Percentiles rank a stretch among this genome's conserved stretches.
Evolutionary conservation across 176 grass and related monocot genomes (phyloP).

Genomic region (Cocos nucifera): DNA sequence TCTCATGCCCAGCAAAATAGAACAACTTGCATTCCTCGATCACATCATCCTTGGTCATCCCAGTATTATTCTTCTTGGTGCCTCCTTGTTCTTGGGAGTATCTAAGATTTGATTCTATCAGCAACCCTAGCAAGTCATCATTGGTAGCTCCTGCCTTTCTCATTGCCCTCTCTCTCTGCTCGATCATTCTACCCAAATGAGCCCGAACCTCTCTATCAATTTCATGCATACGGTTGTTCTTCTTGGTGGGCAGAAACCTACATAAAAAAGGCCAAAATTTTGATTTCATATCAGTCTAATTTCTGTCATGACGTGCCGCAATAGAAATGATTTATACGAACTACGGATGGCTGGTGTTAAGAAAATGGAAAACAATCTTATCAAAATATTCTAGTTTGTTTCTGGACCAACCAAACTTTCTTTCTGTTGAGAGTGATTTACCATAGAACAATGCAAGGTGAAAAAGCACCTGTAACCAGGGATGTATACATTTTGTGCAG

Average conservation of each 20-base stretch:
- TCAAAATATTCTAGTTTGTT: too few relatives aligned
- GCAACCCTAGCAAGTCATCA: slow-evolving; percentile 41
- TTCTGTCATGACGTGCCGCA: too few relatives aligned
- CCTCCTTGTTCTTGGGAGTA: slow-evolving; percentile 10
- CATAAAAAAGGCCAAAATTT: background rate
- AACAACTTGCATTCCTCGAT: slow-evolving; percentile 1
- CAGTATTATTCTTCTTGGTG: slow-evolving; percentile 16
- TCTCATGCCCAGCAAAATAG: slow-evolving; percentile 25
- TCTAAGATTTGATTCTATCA: slow-evolving; percentile 43
- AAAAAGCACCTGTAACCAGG: slow-evolving; percentile 1
- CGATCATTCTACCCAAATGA: slow-evolving; percentile 48
- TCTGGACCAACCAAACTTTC: too few relatives aligned
- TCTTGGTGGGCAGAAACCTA: slow-evolving; percentile 50
- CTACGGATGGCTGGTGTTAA: too few relatives aligned
- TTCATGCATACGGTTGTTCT: slow-evolving; percentile 46
- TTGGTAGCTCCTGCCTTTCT: slow-evolving; percentile 18
- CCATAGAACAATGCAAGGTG: too few relatives aligned
- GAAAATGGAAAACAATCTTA: too few relatives aligned
- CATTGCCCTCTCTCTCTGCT: slow-evolving; percentile 35
- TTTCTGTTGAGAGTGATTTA: too few relatives aligned
- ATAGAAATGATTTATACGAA: too few relatives aligned
- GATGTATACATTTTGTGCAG: background rate
- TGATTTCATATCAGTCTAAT: too few relatives aligned
- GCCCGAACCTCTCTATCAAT: slow-evolving; percentile 32
- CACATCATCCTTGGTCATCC: slow-evolving; percentile 37